Conservation (phyloP, 2,329 filamentous ascomycete genomes). For the Sphaerulina musiva region DNA sequence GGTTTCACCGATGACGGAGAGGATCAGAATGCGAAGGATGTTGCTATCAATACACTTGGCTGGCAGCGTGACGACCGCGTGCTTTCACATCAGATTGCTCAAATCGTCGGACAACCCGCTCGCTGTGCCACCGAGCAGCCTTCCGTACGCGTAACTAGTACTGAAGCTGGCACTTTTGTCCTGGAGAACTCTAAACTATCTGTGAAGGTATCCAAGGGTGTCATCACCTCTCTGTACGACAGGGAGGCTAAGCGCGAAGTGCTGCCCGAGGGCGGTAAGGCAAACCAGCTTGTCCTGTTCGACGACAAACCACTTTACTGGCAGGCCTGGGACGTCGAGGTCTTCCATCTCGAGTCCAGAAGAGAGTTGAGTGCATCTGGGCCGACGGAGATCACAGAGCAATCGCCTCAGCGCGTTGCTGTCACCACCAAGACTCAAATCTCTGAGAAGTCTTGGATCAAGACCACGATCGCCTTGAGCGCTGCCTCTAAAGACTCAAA, state of each 20-base stretch:
- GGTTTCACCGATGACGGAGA: slow-evolving; percentile 51
- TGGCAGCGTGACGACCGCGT: slow-evolving; percentile 56
- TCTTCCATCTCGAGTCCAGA: slow-evolving; percentile 84
- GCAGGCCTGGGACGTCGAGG: slow-evolving; percentile 98
- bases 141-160: slow-evolving; percentile 14
- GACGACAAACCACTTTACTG: slow-evolving; percentile 97
- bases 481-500: slow-evolving; percentile 57
- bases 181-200: slow-evolving; percentile 71
- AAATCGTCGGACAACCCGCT: slow-evolving; percentile 15
- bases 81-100: neutral
- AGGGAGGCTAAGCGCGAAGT: slow-evolving; percentile 66
- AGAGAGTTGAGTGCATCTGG: slow-evolving; percentile 61
- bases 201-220: slow-evolving; percentile 65
- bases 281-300: slow-evolving; percentile 87
- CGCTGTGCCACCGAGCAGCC: neutral
- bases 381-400: slow-evolving; percentile 64
- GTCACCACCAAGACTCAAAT: slow-evolving; percentile 80
- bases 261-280: slow-evolving; percentile 64
- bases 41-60: slow-evolving; percentile 76
- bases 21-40: slow-evolving; percentile 42
- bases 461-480: slow-evolving; percentile 73
- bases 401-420: slow-evolving; percentile 68
- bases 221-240: slow-evolving; percentile 80
- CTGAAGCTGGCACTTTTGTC: slow-evolving; percentile 53
- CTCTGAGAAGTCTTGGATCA: slow-evolving; percentile 77